Conservation (phyloP, 495 filamentous ascomycete genomes). For the Aspergillus sparsus region DNA sequence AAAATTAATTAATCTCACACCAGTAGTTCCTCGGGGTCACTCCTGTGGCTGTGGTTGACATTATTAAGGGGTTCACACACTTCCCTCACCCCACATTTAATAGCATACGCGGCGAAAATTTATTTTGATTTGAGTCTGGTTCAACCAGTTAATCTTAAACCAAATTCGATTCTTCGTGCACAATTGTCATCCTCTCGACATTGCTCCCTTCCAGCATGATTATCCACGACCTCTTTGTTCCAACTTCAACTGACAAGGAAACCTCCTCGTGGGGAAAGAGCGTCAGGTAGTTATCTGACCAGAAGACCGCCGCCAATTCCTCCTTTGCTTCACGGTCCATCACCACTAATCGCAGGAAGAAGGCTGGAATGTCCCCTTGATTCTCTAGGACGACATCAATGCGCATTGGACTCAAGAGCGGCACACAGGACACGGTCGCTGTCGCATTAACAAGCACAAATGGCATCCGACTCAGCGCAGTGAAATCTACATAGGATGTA, state of each 20-base stretch:
- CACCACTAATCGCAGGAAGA: slow-evolving; percentile 56
- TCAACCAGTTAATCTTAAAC: not conserved
- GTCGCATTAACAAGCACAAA: slow-evolving; percentile 6
- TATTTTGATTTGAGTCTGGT: no score
- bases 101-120: no score
- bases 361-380: slow-evolving; percentile 50
- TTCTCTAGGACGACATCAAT: slow-evolving; percentile 52
- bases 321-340: slow-evolving; percentile 37
- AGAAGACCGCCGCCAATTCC: slow-evolving; percentile 54
- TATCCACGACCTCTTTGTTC: slow-evolving; percentile 14
- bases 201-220: slow-evolving; percentile 23
- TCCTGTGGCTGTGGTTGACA: no score
- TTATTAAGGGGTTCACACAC: no score
- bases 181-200: slow-evolving; percentile 7
- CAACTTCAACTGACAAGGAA: slow-evolving; percentile 28
- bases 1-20: no score
- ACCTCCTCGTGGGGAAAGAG: slow-evolving; percentile 59
- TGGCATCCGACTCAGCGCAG: slow-evolving; percentile 43
- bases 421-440: not conserved
- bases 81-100: no score
- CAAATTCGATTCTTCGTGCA: not conserved
- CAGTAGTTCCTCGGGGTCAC: no score
- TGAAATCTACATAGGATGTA: slow-evolving; percentile 53
- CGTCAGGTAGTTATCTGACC: slow-evolving; percentile 65
- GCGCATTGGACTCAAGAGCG: no score